Percentiles rank a stretch among this genome's conserved stretches.
Conservation (phyloP, 306 rosid genomes). For the Inga laurina region DNA sequence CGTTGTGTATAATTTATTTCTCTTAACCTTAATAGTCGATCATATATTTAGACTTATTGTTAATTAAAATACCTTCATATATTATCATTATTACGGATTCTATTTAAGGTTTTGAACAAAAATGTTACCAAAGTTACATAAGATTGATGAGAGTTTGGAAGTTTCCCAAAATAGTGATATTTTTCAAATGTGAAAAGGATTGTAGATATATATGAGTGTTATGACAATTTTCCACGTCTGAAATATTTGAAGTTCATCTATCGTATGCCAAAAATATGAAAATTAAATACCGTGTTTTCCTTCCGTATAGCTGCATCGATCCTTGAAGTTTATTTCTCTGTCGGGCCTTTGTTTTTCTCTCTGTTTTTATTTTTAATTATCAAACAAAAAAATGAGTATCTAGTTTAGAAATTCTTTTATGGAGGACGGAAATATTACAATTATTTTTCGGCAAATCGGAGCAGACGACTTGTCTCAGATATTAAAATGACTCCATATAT, state of each 20-base stretch:
- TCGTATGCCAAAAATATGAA: neutral
- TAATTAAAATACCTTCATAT: no score
- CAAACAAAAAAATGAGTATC: neutral
- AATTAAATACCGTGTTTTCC: neutral
- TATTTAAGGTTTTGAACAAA: neutral
- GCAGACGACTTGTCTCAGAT: neutral
- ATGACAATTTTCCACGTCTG: neutral
- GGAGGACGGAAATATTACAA: neutral
- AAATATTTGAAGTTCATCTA: neutral
- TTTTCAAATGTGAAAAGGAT: neutral
- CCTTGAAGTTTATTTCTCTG: no score
- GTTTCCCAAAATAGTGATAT: neutral
- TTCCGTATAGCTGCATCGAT: neutral
- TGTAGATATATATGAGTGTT: neutral
- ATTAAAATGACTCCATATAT: neutral
- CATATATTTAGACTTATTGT: no score
- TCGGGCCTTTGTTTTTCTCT: neutral
- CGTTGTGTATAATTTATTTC: neutral
- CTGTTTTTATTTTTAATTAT: neutral
- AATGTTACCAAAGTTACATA: neutral
- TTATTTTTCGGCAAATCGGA: neutral
- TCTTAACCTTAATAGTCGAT: neutral
- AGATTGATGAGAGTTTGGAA: neutral
- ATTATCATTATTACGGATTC: neutral
- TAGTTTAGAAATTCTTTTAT: neutral